Percentiles rank a stretch among this genome's conserved stretches.
Evolutionary conservation across 2,329 filamentous ascomycete genomes (phyloP).

Genomic region (Colletotrichum kahawae): DNA sequence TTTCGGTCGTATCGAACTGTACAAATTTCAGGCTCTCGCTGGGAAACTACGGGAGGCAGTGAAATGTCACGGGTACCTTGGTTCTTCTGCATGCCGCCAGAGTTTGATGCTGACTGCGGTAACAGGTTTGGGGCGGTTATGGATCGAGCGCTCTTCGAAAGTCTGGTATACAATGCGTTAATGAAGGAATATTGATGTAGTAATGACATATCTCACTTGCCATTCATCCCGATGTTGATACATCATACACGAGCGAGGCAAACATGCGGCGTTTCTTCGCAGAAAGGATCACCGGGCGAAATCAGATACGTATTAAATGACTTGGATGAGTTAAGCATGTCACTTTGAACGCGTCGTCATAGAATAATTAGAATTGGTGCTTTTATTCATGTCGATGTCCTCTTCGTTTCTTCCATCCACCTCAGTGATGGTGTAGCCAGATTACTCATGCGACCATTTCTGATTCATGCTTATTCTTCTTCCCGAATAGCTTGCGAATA

Average conservation of each 20-base stretch:
- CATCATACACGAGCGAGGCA: not conserved
- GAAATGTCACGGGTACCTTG: constrained; percentile 39
- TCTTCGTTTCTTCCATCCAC: not conserved
- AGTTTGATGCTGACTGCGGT: not conserved
- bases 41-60: constrained; percentile 33
- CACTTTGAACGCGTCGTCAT: not conserved
- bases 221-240: not conserved
- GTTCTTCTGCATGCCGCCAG: not conserved
- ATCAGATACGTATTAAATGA: not conserved
- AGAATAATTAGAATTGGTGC: not conserved
- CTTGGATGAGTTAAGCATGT: not conserved
- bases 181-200: not conserved
- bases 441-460: not conserved
- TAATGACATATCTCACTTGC: not conserved
- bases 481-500: constrained; percentile 48
- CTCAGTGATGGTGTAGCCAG: not conserved
- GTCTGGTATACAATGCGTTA: not conserved
- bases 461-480: constrained; percentile 20
- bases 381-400: not conserved
- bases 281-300: not conserved
- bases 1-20: constrained; percentile 33
- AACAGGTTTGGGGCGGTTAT: constrained; percentile 13
- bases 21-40: constrained; percentile 30
- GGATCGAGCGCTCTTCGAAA: not conserved
- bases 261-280: not conserved